Evolutionary conservation across 345 rosid genomes (phyloP).

Genomic region (Pistacia integerrima): DNA sequence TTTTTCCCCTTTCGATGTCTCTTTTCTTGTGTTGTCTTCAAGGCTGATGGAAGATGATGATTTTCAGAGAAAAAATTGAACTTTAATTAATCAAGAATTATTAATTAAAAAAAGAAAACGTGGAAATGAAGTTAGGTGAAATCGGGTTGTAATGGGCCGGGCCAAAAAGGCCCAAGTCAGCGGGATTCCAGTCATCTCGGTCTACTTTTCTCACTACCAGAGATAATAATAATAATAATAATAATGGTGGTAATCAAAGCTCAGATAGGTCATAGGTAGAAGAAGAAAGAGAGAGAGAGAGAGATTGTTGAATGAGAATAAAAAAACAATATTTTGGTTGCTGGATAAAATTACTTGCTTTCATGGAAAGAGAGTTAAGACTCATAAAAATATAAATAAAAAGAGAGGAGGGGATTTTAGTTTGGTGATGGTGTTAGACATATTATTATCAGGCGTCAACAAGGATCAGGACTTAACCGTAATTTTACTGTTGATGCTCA

Average conservation of each 20-base stretch:
- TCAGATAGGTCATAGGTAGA: background rate
- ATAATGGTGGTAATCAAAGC: background rate
- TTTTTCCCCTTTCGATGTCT: background rate
- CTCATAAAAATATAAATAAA: background rate
- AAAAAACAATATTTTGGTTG: constrained; percentile 4
- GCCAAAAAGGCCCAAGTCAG: background rate
- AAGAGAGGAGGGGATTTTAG: constrained; percentile 9
- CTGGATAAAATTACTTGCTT: constrained; percentile 11
- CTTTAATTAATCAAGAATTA: no score
- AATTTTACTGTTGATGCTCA: constrained; percentile 41
- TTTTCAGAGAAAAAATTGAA: no score
- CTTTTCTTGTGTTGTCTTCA: background rate
- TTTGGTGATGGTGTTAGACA: constrained; percentile 51
- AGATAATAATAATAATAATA: background rate
- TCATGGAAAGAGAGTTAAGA: constrained; percentile 15
- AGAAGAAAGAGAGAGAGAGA: background rate
- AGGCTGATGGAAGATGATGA: no score
- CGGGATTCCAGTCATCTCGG: background rate
- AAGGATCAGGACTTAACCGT: constrained; percentile 17
- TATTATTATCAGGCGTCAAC: constrained; percentile 31
- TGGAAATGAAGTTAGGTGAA: background rate
- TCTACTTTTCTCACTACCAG: constrained; percentile 1
- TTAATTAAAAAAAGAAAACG: no score
- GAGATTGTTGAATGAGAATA: background rate
- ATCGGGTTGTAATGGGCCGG: constrained; percentile 15